phyloP scores from a whole-genome alignment of 805 yeast genomes.

The Huiozyma sinensis region DNA sequence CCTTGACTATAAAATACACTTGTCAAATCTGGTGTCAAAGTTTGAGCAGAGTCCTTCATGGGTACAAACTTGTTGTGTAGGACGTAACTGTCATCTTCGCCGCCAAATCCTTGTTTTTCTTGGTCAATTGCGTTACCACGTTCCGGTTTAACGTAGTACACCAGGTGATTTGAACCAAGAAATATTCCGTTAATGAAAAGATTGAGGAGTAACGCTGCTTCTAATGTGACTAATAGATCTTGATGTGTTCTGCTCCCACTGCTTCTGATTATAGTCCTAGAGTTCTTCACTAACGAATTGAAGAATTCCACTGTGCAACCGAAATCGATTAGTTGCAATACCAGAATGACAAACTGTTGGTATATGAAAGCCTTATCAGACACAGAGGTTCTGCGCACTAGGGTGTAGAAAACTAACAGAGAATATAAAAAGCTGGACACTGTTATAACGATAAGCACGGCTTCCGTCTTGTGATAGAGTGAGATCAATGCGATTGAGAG shows the following conservation, averaged over 20 bases:
- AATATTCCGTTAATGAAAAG: constrained; percentile 15
- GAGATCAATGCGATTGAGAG: constrained; percentile 14
- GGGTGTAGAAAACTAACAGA: constrained; percentile 3
- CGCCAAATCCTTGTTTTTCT: constrained; percentile 1
- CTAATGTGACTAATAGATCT: constrained; percentile 11
- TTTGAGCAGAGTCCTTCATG: constrained; percentile 26
- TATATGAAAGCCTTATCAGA: not conserved
- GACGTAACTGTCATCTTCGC: not conserved
- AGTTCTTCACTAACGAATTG: constrained; percentile 7
- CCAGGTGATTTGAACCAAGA: constrained; percentile 6
- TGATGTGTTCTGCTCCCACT: constrained; percentile 2
- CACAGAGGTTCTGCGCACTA: not conserved
- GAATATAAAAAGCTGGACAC: constrained; percentile 17
- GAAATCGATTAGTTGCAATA: constrained; percentile 12
- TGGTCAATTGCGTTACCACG: not conserved
- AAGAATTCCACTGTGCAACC: constrained; percentile 16
- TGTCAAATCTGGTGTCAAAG: constrained; percentile 25
- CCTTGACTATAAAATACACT: not conserved
- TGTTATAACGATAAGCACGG: constrained; percentile 17
- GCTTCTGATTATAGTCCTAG: not conserved
- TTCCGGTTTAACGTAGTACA: not conserved
- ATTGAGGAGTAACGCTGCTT: constrained; percentile 12
- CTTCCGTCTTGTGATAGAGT: constrained; percentile 10
- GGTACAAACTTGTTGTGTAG: constrained; percentile 15
- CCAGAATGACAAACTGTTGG: not conserved